phyloP scores from a whole-genome alignment of 352 stramenopile species.

The Pythium sukuiense region DNA sequence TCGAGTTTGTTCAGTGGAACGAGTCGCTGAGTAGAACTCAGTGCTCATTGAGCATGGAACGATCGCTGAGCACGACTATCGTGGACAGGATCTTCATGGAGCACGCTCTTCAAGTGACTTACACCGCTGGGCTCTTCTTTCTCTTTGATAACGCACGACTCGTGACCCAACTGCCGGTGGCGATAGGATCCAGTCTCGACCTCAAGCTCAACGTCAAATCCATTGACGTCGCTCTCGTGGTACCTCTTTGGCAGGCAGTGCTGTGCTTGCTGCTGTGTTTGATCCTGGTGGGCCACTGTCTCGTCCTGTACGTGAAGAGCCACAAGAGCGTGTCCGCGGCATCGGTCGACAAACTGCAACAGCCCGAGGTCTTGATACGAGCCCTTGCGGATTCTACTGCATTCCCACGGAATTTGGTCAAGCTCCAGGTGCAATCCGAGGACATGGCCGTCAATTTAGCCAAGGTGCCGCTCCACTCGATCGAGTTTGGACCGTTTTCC shows the following conservation, averaged over 20 bases:
- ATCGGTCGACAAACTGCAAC: conserved; percentile 6
- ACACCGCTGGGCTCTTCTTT: conserved; percentile 17
- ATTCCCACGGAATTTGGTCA: conserved; percentile 1
- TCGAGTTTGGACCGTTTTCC: conserved; percentile 8
- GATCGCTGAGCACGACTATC: conserved; percentile 2
- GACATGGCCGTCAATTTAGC: not conserved
- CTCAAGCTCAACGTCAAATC: conserved; percentile 1
- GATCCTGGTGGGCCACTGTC: not conserved
- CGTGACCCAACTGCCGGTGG: not conserved
- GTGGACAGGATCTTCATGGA: conserved; percentile 18
- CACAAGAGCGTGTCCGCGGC: not conserved
- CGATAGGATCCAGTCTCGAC: not conserved
- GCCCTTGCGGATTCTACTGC: not conserved
- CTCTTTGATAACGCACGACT: conserved; percentile 17
- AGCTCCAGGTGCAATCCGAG: not conserved
- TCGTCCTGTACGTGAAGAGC: not conserved
- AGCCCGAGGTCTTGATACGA: not conserved
- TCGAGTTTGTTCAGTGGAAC: conserved; percentile 5
- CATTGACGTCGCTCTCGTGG: not conserved
- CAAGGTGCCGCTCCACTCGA: not conserved
- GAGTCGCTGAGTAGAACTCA: not conserved
- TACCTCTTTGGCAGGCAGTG: conserved; percentile 1
- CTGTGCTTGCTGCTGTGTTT: not conserved
- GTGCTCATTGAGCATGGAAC: conserved; percentile 17
- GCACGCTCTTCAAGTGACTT: conserved; percentile 8